Conservation (phyloP, 345 rosid species). For the Bruguiera parviflora region DNA sequence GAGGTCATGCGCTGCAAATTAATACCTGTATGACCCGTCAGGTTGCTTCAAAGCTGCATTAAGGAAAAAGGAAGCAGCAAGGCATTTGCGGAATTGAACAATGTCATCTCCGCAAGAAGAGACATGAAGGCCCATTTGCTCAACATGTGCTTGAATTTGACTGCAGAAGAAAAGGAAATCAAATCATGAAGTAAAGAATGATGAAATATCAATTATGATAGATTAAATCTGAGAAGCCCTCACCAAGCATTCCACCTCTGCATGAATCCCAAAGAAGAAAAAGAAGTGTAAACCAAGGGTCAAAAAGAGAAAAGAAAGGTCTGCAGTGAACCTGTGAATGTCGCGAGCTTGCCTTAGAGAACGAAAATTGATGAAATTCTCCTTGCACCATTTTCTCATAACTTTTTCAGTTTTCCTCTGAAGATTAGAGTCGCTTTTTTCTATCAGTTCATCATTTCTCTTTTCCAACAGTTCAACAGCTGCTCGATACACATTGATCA, state of each 20-base stretch:
- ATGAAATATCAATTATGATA: not conserved
- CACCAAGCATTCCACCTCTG: not conserved
- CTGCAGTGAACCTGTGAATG: constrained; percentile 51
- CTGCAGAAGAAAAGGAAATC: constrained; percentile 35
- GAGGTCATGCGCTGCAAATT: constrained; percentile 3
- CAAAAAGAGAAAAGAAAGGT: constrained; percentile 1
- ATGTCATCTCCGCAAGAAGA: constrained; percentile 81
- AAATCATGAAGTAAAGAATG: constrained; percentile 5
- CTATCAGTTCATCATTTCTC: constrained; percentile 37
- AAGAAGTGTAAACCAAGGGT: not conserved
- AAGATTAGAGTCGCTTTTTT: constrained; percentile 31
- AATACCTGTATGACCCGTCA: constrained; percentile 77
- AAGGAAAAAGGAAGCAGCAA: constrained; percentile 86
- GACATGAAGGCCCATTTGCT: constrained; percentile 70
- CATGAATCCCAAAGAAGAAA: not conserved
- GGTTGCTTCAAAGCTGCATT: constrained; percentile 92
- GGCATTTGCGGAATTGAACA: constrained; percentile 82
- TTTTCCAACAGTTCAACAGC: constrained; percentile 63
- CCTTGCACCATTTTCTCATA: constrained; percentile 86
- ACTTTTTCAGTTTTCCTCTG: constrained; percentile 38
- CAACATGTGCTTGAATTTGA: constrained; percentile 68
- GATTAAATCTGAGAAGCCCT: constrained; percentile 1
- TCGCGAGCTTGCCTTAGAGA: constrained; percentile 82
- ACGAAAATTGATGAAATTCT: constrained; percentile 68
- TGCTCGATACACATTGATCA: constrained; percentile 75